A percentile compares a stretch with the other conserved stretches of the same genome.
Evolutionary conservation across 148 eudicot genomes (phyloP).

Genomic region (Suaeda aralocaspica): DNA sequence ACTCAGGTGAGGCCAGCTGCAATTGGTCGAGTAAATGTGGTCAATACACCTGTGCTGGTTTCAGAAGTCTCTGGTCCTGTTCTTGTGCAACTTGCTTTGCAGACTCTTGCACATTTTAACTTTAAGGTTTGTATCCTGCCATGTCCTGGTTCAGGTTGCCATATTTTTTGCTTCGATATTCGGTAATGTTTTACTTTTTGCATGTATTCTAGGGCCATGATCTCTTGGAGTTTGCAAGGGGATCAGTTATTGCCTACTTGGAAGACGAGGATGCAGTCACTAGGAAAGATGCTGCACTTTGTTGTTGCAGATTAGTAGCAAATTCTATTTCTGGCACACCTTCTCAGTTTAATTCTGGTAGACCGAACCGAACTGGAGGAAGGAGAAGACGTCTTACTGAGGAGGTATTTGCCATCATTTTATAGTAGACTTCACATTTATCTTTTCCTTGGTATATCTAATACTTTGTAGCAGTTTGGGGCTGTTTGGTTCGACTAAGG

Average conservation of each 20-base stretch:
- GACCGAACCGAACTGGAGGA: conserved; percentile 79
- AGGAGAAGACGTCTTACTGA: conserved; percentile 76
- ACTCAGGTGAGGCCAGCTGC: conserved; percentile 53
- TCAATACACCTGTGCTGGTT: conserved; percentile 39
- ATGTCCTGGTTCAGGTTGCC: neutral
- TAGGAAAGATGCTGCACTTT: conserved; percentile 89
- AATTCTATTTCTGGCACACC: conserved; percentile 58
- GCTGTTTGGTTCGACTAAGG: too few species aligned
- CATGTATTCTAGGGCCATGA: conserved; percentile 71
- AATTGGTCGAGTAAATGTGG: conserved; percentile 41
- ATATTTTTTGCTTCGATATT: neutral
- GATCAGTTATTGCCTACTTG: conserved; percentile 66
- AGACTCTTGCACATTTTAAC: conserved; percentile 83
- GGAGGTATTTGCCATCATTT: conserved; percentile 52
- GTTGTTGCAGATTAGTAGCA: conserved; percentile 83
- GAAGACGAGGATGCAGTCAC: conserved; percentile 89
- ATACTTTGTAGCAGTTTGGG: too few species aligned
- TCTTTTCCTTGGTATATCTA: neutral
- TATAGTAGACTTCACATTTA: neutral
- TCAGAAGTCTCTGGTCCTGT: conserved; percentile 70
- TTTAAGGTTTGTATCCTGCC: conserved; percentile 59
- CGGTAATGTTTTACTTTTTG: conserved; percentile 12
- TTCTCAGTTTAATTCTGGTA: conserved; percentile 53
- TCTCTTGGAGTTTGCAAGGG: conserved; percentile 85
- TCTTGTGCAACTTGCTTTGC: conserved; percentile 86